Evolutionary conservation across 2,329 filamentous ascomycete species (phyloP).

Genomic region (Aspergillus aculeatus): DNA sequence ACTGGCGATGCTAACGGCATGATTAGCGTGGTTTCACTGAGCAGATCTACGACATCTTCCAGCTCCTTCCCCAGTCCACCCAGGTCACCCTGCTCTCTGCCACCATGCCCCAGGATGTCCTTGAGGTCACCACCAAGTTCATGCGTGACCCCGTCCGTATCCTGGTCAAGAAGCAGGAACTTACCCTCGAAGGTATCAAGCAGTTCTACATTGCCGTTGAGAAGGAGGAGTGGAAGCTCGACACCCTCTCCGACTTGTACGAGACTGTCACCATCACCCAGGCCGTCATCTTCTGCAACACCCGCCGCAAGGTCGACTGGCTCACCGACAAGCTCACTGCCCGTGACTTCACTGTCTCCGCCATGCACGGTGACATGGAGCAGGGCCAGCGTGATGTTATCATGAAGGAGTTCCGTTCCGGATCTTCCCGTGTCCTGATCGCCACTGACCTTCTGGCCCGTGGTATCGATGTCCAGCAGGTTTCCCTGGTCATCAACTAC

Average conservation of each 20-base stretch:
- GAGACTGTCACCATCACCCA: conserved; percentile 99
- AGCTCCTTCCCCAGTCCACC: conserved; percentile 94
- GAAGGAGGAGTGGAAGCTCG: conserved; percentile 99
- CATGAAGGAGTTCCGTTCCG: conserved; percentile 99
- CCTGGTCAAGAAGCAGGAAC: conserved; percentile 98
- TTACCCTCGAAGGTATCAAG: conserved; percentile 99
- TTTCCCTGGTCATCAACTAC: conserved; percentile 99
- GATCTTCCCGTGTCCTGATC: conserved; percentile 96
- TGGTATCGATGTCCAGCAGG: conserved; percentile 99
- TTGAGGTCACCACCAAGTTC: conserved; percentile 99
- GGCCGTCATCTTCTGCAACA: conserved; percentile 99
- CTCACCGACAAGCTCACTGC: conserved; percentile 98
- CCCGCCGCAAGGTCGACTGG: conserved; percentile 99
- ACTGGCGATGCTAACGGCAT: conserved; percentile 13
- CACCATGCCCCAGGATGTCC: conserved; percentile 98
- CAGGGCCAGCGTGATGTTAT: conserved; percentile 96
- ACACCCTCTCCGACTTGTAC: conserved; percentile 97
- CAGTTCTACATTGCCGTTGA: conserved; percentile 99
- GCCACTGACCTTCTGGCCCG: conserved; percentile 96
- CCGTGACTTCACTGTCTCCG: conserved; percentile 98
- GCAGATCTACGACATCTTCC: conserved; percentile 99
- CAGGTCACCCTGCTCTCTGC: conserved; percentile 98
- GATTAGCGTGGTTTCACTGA: conserved; percentile 91
- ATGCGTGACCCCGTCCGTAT: conserved; percentile 99
- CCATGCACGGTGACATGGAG: conserved; percentile 99